Percentiles rank a stretch among this genome's conserved stretches.
Conservation (phyloP, 2,329 filamentous ascomycete genomes). For the Aspergillus phoenicis region DNA sequence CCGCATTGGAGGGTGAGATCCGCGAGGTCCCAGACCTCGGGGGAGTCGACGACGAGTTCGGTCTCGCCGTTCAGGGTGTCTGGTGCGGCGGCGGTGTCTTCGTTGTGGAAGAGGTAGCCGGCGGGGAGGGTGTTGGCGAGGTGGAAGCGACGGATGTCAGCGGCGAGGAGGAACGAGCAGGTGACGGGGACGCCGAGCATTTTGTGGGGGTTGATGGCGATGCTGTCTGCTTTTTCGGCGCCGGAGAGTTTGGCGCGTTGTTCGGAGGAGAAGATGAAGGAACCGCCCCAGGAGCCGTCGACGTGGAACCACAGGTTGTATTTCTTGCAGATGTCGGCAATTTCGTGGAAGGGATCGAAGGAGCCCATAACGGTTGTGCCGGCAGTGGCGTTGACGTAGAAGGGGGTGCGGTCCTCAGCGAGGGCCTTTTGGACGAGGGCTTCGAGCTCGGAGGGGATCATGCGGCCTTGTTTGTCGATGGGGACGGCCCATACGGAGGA, state of each 20-base stretch:
- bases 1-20: constrained; percentile 94
- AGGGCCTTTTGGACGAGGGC: constrained; percentile 64
- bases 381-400: constrained; percentile 94
- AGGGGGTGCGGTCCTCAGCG: constrained; percentile 71
- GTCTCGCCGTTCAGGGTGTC: constrained; percentile 17
- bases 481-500: constrained; percentile 72
- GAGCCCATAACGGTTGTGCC: constrained; percentile 91
- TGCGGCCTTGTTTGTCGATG: constrained; percentile 71
- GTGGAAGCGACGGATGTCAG: constrained; percentile 76
- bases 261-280: constrained; percentile 72
- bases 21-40: constrained; percentile 81
- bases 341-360: constrained; percentile 75
- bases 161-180: constrained; percentile 82
- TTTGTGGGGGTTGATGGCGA: constrained; percentile 94
- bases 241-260: constrained; percentile 69
- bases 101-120: constrained; percentile 77
- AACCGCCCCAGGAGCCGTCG: constrained; percentile 88
- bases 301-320: constrained; percentile 88
- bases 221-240: constrained; percentile 71
- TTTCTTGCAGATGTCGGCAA: constrained; percentile 69
- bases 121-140: constrained; percentile 82
- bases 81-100: constrained; percentile 36
- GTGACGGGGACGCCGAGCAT: constrained; percentile 92
- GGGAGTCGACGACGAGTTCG: constrained; percentile 36
- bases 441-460: constrained; percentile 69